A percentile compares a stretch with the other conserved stretches of the same genome.
Conservation (phyloP, 768 basidiomycete species). For the Suillus subalutaceus region DNA sequence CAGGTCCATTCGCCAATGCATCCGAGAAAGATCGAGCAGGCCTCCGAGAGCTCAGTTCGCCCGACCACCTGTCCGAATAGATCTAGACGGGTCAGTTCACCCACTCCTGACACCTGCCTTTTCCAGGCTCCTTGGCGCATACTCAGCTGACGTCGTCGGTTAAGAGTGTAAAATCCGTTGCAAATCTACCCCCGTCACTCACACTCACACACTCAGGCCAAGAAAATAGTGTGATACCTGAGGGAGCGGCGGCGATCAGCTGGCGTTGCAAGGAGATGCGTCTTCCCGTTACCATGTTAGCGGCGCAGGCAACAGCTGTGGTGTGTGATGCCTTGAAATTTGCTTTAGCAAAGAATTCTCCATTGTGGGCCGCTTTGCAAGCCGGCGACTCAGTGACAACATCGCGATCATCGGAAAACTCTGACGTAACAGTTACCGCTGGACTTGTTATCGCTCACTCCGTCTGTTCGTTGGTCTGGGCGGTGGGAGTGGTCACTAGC, state of each 20-base stretch:
- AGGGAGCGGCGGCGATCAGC: not conserved
- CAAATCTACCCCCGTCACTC: constrained; percentile 13
- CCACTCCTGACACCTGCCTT: constrained; percentile 35
- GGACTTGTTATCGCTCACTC: constrained; percentile 24
- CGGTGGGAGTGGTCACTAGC: constrained; percentile 18
- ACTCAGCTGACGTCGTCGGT: constrained; percentile 13
- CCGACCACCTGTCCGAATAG: constrained; percentile 10
- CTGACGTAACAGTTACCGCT: not conserved
- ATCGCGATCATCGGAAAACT: constrained; percentile 3
- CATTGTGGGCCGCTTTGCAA: constrained; percentile 1
- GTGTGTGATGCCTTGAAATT: constrained; percentile 28
- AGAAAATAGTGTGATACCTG: constrained; percentile 2
- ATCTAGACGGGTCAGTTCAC: constrained; percentile 29
- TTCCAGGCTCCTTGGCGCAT: constrained; percentile 30
- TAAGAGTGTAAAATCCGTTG: not conserved
- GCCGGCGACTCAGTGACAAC: not conserved
- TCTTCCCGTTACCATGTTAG: constrained; percentile 19
- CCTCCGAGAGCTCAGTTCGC: not conserved
- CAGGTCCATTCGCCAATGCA: not conserved
- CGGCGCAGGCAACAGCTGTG: constrained; percentile 24
- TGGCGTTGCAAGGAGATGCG: constrained; percentile 8
- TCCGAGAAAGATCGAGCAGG: constrained; percentile 19
- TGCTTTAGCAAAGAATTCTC: constrained; percentile 5
- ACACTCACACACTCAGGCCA: constrained; percentile 1
- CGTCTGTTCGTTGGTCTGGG: constrained; percentile 29